Conservation (phyloP, 1,284 basidiomycete species). For the Ustilago nuda region DNA sequence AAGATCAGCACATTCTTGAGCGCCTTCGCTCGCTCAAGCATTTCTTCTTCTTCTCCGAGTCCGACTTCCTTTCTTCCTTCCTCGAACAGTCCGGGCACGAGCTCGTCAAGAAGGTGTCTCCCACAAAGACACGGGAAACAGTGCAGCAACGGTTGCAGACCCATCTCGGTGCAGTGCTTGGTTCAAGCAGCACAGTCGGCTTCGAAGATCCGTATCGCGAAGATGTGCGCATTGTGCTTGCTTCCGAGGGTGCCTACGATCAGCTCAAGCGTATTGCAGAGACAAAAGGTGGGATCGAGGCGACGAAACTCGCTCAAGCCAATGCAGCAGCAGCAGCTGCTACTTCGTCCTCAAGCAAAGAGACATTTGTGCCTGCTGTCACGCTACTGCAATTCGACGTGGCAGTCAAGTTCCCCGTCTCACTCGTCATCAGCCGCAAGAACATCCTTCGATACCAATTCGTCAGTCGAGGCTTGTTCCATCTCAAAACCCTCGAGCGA, state of each 20-base stretch:
- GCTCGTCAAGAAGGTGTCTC: constrained; percentile 63
- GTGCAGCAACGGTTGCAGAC: constrained; percentile 64
- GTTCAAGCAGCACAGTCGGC: constrained; percentile 64
- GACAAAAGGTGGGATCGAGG: constrained; percentile 67
- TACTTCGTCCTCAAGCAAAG: constrained; percentile 66
- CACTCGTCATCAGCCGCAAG: constrained; percentile 68
- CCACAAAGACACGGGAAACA: constrained; percentile 71
- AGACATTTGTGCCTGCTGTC: constrained; percentile 64
- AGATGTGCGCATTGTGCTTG: constrained; percentile 65
- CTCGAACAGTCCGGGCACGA: constrained; percentile 65
- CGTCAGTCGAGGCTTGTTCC: constrained; percentile 62
- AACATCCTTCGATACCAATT: constrained; percentile 68
- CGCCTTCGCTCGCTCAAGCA: constrained; percentile 66
- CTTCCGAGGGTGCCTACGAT: constrained; percentile 65
- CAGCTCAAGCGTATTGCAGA: constrained; percentile 68
- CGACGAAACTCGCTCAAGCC: constrained; percentile 62
- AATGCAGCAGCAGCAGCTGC: constrained; percentile 43
- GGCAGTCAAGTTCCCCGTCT: constrained; percentile 67
- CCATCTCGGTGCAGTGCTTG: constrained; percentile 67
- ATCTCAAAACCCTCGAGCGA: constrained; percentile 65
- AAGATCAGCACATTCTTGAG: constrained; percentile 63
- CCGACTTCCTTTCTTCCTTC: constrained; percentile 67
- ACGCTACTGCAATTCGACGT: constrained; percentile 66
- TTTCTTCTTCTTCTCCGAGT: constrained; percentile 66
- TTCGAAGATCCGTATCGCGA: constrained; percentile 66